Evolutionary conservation across 2,329 filamentous ascomycete genomes (phyloP).

Genomic region (Aschersonia sp.): DNA sequence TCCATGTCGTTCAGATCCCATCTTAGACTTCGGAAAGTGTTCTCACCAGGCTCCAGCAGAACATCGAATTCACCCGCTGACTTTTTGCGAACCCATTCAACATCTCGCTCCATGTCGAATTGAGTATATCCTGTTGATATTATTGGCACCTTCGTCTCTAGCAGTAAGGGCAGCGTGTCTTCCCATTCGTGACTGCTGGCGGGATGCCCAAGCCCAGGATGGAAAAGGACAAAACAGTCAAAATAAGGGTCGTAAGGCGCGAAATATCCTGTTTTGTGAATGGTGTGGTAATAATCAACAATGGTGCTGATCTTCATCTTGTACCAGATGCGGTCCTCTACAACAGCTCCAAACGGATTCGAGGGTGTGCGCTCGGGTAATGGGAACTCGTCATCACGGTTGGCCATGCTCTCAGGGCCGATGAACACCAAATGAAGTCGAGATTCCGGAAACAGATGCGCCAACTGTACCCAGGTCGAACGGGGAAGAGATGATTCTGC

Average conservation of each 20-base stretch:
- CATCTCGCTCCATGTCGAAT: constrained; percentile 84
- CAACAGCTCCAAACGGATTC: constrained; percentile 87
- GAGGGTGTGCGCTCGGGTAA: constrained; percentile 68
- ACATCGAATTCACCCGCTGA: constrained; percentile 85
- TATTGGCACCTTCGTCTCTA: constrained; percentile 92
- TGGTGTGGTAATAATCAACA: constrained; percentile 94
- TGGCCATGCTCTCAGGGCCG: constrained; percentile 88
- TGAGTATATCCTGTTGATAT: constrained; percentile 94
- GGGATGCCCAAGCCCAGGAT: constrained; percentile 89
- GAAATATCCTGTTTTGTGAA: constrained; percentile 84
- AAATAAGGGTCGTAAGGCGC: constrained; percentile 96
- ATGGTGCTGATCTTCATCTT: constrained; percentile 95
- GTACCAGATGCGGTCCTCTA: constrained; percentile 79
- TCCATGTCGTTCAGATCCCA: constrained; percentile 97
- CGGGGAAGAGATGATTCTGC: constrained; percentile 95
- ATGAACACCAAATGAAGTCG: constrained; percentile 87
- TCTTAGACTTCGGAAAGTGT: constrained; percentile 78
- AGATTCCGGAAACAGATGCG: constrained; percentile 89
- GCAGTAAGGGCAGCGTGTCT: constrained; percentile 71
- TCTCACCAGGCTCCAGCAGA: constrained; percentile 83
- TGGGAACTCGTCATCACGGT: constrained; percentile 85
- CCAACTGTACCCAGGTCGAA: constrained; percentile 84
- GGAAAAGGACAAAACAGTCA: constrained; percentile 93
- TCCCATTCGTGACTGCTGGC: constrained; percentile 90
- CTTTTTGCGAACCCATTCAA: constrained; percentile 76